Base-by-base conservation (phyloP, 495 filamentous ascomycete species). In the Penicillium pulvis region DNA sequence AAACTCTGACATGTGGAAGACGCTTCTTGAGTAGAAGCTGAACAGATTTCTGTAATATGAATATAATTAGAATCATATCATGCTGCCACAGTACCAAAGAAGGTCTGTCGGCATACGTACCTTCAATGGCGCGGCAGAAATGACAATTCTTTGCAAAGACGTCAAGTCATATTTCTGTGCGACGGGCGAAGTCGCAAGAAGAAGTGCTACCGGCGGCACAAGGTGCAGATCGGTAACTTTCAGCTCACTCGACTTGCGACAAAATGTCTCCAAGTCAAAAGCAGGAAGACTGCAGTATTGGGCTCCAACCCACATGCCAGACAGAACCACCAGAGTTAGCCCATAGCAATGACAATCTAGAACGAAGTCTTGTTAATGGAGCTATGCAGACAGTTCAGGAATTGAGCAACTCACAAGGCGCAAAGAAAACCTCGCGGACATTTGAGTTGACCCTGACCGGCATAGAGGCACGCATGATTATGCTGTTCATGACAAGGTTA, bases 231-330 rank as follows among this genome's bases (percentile, higher is more conserved):
- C 56, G 20, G 56, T 58, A n/a, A 58, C 56, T 31, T 58, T 45
- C 48, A 58, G 14, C 31, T 58, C 56, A 31, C 56, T 58, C 26
- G 56, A 58, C 28, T 46, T 52, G 6, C 30, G 56, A 16, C 56
- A 58, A 20, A 58, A 58, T 6, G 39, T 46, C 16, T 58, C 56
- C 42, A 58, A 46, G 28, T 58, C 49, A 28, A 58, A 58, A 19
- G 48, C 48, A 10, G 56, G 39, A 28, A 58, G 56, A 35, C 48
- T 31, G 56, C 17, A 45, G 41, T 58, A 58, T 12, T 46, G 56
- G n/a, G 39, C 56, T 26, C 56, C 56, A 53, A 39, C 56, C 56
- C 56, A 58, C 56, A 58, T 58, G 10, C 56, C 56, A 26, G 56
- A 33, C 26, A 58, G 5, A 4, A 58, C 56, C 14, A 33, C 56